Conservation (phyloP, 2,329 filamentous ascomycete genomes). For the Pseudocercospora musae region DNA sequence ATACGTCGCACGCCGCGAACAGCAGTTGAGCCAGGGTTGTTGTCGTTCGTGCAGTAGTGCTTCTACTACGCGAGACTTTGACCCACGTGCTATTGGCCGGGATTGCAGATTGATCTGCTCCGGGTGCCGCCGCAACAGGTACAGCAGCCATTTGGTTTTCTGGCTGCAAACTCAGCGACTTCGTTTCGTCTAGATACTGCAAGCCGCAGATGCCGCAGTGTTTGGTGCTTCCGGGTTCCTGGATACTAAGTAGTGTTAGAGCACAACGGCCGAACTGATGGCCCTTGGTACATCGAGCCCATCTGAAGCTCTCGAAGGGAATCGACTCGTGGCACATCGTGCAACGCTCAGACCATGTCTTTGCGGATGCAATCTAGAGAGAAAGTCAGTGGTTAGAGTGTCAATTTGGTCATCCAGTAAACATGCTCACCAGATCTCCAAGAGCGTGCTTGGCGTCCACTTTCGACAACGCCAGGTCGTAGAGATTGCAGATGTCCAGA, state of each 20-base stretch:
- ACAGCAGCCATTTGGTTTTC: not conserved
- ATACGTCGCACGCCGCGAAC: slow-evolving; percentile 37
- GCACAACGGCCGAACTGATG: slow-evolving; percentile 55
- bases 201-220: slow-evolving; percentile 52
- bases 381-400: not conserved
- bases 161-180: slow-evolving; percentile 6
- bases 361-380: slow-evolving; percentile 6
- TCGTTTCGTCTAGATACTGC: slow-evolving; percentile 48
- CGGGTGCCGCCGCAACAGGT: slow-evolving; percentile 13
- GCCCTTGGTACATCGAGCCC: slow-evolving; percentile 49
- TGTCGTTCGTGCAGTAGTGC: slow-evolving; percentile 17
- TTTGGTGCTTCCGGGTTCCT: slow-evolving; percentile 53
- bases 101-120: slow-evolving; percentile 5
- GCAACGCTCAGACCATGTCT: slow-evolving; percentile 47
- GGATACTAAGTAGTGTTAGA: slow-evolving; percentile 54
- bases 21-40: slow-evolving; percentile 33
- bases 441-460: slow-evolving; percentile 4
- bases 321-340: slow-evolving; percentile 51
- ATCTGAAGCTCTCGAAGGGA: slow-evolving; percentile 45
- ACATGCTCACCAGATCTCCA: not conserved
- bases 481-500: slow-evolving; percentile 6
- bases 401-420: not conserved
- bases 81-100: slow-evolving; percentile 18
- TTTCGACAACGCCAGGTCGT: slow-evolving; percentile 13
- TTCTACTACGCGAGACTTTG: slow-evolving; percentile 14